A percentile compares a stretch with the other conserved stretches of the same genome.
Conservation (phyloP, 2,329 filamentous ascomycete genomes). For the Fusarium oligoseptatum region DNA sequence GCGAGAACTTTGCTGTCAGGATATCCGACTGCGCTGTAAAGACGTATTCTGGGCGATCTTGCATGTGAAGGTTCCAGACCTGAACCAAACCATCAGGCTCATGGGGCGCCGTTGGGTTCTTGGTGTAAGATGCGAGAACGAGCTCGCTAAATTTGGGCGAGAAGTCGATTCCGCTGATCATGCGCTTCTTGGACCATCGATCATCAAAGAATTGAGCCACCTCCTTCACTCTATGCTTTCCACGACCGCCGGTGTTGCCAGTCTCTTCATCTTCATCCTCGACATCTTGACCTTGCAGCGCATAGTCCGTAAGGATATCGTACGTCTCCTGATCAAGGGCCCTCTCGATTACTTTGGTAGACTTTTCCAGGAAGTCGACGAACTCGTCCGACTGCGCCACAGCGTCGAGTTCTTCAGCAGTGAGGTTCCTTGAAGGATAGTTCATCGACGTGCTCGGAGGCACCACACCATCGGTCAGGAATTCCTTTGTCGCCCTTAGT, state of each 20-base stretch:
- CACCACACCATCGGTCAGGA: conserved; percentile 61
- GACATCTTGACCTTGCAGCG: conserved; percentile 79
- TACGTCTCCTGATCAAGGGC: conserved; percentile 92
- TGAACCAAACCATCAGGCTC: conserved; percentile 94
- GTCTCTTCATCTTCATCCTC: conserved; percentile 86
- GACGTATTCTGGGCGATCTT: conserved; percentile 93
- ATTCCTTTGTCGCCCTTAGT: conserved; percentile 77
- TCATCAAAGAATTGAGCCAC: conserved; percentile 95
- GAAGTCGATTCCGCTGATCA: conserved; percentile 96
- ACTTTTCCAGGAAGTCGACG: conserved; percentile 93
- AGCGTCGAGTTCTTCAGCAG: conserved; percentile 86
- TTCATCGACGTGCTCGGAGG: conserved; percentile 56
- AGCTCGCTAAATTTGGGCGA: conserved; percentile 96
- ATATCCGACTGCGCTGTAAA: conserved; percentile 98
- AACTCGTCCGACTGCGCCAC: conserved; percentile 95
- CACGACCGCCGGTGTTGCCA: conserved; percentile 77
- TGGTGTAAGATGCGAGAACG: conserved; percentile 94
- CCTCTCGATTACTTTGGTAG: conserved; percentile 96
- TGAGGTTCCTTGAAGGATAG: conserved; percentile 85
- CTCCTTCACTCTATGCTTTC: conserved; percentile 84
- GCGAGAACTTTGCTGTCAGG: conserved; percentile 96
- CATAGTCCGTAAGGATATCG: conserved; percentile 95
- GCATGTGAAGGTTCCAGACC: conserved; percentile 96
- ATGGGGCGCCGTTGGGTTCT: conserved; percentile 94
- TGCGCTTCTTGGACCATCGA: conserved; percentile 96